phyloP scores from a whole-genome alignment of 2,329 filamentous ascomycete species.

The Sclerotinia minor region DNA sequence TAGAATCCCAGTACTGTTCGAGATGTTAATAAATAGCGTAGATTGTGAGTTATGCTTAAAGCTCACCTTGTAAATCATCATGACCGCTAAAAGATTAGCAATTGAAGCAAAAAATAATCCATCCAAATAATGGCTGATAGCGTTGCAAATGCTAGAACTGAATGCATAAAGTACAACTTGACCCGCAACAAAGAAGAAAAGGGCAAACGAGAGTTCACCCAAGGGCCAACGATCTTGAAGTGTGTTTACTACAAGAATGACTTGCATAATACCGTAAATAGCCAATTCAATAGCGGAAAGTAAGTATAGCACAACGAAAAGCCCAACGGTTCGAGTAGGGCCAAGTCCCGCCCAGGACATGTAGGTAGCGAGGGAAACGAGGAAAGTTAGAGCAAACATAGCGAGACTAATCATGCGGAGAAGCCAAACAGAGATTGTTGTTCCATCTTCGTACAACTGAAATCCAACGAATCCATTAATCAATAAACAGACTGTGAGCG shows the following conservation, averaged over 20 bases:
- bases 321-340: slow-evolving; percentile 80
- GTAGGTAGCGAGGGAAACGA: slow-evolving; percentile 88
- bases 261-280: slow-evolving; percentile 83
- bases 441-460: slow-evolving; percentile 97
- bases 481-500: slow-evolving; percentile 82
- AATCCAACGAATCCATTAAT: slow-evolving; percentile 99
- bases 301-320: slow-evolving; percentile 91
- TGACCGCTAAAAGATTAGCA: slow-evolving; percentile 90
- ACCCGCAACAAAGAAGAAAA: slow-evolving; percentile 87
- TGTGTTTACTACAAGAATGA: slow-evolving; percentile 84
- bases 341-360: slow-evolving; percentile 84
- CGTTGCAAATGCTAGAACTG: slow-evolving; percentile 79
- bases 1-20: slow-evolving; percentile 93
- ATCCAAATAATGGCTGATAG: slow-evolving; percentile 88
- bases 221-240: slow-evolving; percentile 94
- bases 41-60: neutral
- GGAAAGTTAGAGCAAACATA: slow-evolving; percentile 84
- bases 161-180: slow-evolving; percentile 93
- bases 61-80: slow-evolving; percentile 98
- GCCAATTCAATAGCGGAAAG: slow-evolving; percentile 84
- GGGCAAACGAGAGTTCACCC: slow-evolving; percentile 84
- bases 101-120: slow-evolving; percentile 92
- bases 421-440: slow-evolving; percentile 89
- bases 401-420: slow-evolving; percentile 73
- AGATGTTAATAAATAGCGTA: neutral